Percentiles rank a stretch among this genome's conserved stretches.
These are phyloP conservation scores for Cucurbitaria berberidis DNA, from an alignment of 2,329 filamentous ascomycete species.

Conservation along the genomic window DNA sequence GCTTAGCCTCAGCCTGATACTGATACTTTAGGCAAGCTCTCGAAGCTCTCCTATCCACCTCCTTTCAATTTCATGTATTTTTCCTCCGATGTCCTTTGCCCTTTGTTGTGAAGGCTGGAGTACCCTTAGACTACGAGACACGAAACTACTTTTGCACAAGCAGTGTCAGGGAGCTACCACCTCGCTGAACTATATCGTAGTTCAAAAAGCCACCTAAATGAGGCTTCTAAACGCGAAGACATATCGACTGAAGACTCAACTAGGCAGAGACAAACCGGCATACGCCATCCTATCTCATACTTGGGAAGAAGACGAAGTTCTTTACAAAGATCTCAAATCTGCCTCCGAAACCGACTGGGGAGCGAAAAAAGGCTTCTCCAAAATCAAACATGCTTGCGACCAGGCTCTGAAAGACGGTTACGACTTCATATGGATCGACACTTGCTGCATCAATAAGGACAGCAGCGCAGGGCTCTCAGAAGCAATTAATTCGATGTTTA, in stretches of 20 bases:
- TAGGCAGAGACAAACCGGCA: not conserved
- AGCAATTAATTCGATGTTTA: not conserved
- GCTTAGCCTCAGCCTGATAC: too few relatives aligned
- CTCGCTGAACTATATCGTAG: too few relatives aligned
- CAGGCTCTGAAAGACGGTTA: conserved; percentile 8
- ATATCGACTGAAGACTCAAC: not conserved
- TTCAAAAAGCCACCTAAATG: not conserved
- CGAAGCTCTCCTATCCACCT: too few relatives aligned
- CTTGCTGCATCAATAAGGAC: conserved; percentile 10
- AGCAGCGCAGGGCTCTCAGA: not conserved
- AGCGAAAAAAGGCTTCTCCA: conserved; percentile 10
- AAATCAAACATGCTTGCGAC: conserved; percentile 9
- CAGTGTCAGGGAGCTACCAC: too few relatives aligned
- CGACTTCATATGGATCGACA: conserved; percentile 17
- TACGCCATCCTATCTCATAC: conserved; percentile 16
- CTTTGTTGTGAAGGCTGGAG: too few relatives aligned
- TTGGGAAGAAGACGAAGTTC: conserved; percentile 9
- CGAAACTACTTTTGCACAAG: too few relatives aligned
- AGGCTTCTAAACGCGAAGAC: not conserved
- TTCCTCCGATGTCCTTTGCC: too few relatives aligned
- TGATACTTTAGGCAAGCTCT: too few relatives aligned
- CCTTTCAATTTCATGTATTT: too few relatives aligned
- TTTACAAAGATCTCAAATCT: conserved; percentile 4
- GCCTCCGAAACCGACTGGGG: not conserved
- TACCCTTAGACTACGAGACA: too few relatives aligned